A percentile compares a stretch with the other conserved stretches of the same genome.
Conservation (phyloP, 352 stramenopile genomes). For the Pythium myriotylum region DNA sequence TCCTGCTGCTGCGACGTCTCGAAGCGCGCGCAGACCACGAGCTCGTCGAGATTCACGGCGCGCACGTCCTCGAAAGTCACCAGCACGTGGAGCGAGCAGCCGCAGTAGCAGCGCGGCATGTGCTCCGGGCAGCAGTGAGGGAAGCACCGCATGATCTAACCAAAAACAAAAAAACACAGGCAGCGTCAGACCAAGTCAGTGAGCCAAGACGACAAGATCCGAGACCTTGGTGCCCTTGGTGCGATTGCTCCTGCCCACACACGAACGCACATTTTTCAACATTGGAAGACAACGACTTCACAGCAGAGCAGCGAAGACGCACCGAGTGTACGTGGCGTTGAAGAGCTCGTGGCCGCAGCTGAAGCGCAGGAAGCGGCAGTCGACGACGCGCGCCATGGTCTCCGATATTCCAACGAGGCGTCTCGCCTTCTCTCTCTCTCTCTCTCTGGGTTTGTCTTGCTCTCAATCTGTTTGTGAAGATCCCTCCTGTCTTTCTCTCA, state of each 20-base stretch:
- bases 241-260: slow-evolving; percentile 27
- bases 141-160: slow-evolving; percentile 37
- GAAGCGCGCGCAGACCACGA: slow-evolving; percentile 17
- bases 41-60: background rate
- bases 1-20: slow-evolving; percentile 16
- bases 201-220: too few species aligned
- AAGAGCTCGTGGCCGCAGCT: slow-evolving; percentile 42
- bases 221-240: slow-evolving; percentile 25
- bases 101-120: slow-evolving; percentile 33
- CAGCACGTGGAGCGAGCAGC: slow-evolving; percentile 30
- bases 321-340: slow-evolving; percentile 37
- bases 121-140: slow-evolving; percentile 39
- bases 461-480: too few species aligned
- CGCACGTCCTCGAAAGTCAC: slow-evolving; percentile 13
- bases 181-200: too few species aligned
- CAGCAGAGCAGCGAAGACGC: background rate
- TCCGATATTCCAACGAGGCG: background rate
- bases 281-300: too few species aligned
- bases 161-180: background rate
- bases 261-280: too few species aligned
- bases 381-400: slow-evolving; percentile 12
- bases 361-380: slow-evolving; percentile 34
- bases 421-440: background rate
- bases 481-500: background rate
- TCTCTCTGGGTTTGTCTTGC: background rate